Evolutionary conservation across 306 rosid species (phyloP).

Genomic region (Fragaria ananassa): DNA sequence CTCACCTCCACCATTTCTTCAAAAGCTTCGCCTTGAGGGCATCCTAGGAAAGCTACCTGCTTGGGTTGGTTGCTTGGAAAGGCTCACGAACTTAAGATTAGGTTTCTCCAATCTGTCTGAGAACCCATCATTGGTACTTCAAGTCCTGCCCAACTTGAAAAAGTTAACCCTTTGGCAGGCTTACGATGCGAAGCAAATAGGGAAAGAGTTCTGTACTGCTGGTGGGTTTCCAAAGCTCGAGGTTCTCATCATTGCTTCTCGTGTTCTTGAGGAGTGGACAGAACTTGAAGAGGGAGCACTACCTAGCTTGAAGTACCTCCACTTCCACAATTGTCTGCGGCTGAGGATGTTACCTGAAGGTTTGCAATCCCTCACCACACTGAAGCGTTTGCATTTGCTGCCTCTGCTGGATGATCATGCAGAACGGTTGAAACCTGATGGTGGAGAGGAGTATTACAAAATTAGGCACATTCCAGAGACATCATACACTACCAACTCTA

Average conservation of each 20-base stretch:
- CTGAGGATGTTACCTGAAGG: constrained; percentile 19
- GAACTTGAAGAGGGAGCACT: constrained; percentile 29
- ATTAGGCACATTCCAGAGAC: constrained; percentile 19
- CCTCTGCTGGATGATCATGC: constrained; percentile 21
- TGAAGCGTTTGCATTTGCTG: constrained; percentile 6
- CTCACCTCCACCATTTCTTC: constrained; percentile 24
- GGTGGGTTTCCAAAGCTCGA: constrained; percentile 29
- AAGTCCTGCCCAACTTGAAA: constrained; percentile 29
- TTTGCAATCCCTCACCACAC: constrained; percentile 20
- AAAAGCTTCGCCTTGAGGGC: constrained; percentile 19
- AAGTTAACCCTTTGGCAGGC: constrained; percentile 20
- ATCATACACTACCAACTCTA: constrained; percentile 8
- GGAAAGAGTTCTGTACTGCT: constrained; percentile 17
- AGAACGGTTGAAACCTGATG: constrained; percentile 26
- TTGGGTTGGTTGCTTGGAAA: constrained; percentile 27
- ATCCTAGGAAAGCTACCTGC: constrained; percentile 3
- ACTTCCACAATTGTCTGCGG: constrained; percentile 9
- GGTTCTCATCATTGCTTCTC: constrained; percentile 24
- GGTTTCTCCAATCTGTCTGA: constrained; percentile 17
- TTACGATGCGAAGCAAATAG: constrained; percentile 19
- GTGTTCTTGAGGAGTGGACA: constrained; percentile 27
- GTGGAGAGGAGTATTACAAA: constrained; percentile 23
- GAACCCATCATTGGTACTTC: constrained; percentile 22
- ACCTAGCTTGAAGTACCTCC: constrained; percentile 24
- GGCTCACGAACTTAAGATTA: constrained; percentile 21